Evolutionary conservation across 2,329 filamentous ascomycete genomes (phyloP), one percentile per base, ranked within the genome.

Genomic region (Xenosphaeropsis pyriputrescens): DNA sequence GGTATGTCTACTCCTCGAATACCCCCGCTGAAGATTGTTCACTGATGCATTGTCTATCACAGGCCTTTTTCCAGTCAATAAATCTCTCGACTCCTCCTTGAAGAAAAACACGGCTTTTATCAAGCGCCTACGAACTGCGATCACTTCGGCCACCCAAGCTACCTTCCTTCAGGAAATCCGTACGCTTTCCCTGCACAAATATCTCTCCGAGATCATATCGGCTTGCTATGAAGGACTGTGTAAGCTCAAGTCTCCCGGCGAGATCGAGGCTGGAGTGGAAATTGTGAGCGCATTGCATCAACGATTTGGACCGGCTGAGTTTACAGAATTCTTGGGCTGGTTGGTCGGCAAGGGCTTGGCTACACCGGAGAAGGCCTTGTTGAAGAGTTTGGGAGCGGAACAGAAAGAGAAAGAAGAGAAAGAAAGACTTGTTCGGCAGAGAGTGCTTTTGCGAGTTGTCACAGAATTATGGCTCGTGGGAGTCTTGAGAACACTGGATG

Each of bases 101-200:
- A 95, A 94, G 65, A 96, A 95, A 67, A 96, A 96, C 53, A 96
- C 89, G 4, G 86, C 88, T 47, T 95, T 96, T 59, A 96, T 96
- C 56, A 95, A 94, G 62, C 85, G 89, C 53, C 70, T 96, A 39
- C 84, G 89, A 50, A 95, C 89, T 41, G 84, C 85, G 42, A 79
- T 96, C 45, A 88, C 82, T 45, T 64, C 84, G 35, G 69, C 85
- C 40, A 84, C 82, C 39, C 75, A 88, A 39, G 67, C 73, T 47
- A 91, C 85, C 41, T 93, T 96, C 60, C 64, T 94, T 35, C 77
- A 89, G 56, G 89, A 96, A 56, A 88, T 94, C 50, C 79, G 82
- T 50, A 83, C 85, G 18, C 70, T 96, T 18, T 95, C 88, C 48
- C 71, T 96, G 36, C 85, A 89, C 68, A 95, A 94, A 57, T 96